phyloP scores from a whole-genome alignment of 2,329 filamentous ascomycete species.

The Aspergillus cejpii region DNA sequence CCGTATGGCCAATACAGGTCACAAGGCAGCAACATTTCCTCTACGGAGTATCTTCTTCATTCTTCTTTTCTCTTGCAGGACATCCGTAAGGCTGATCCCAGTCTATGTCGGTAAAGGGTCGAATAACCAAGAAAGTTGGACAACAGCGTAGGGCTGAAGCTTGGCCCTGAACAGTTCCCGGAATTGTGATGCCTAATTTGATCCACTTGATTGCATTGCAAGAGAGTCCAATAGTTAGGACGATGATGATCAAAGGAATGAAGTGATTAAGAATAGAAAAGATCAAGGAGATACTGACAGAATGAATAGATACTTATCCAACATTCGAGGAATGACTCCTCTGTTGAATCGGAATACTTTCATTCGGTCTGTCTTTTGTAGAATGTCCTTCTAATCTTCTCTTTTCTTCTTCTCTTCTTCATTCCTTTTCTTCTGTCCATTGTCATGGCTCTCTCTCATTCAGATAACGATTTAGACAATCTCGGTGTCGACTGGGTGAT shows the following conservation, averaged over 20 bases:
- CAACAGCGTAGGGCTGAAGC: conserved; percentile 28
- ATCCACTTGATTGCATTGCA: background rate
- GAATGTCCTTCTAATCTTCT: background rate
- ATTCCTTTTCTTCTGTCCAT: conserved; percentile 6
- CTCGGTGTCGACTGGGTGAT: conserved; percentile 84
- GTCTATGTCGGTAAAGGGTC: too few species aligned
- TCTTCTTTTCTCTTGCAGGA: background rate
- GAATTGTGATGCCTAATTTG: conserved; percentile 1
- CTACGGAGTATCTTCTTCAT: background rate
- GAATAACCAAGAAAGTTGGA: background rate
- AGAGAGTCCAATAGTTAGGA: background rate
- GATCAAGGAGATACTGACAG: too few species aligned
- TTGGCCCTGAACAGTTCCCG: conserved; percentile 11
- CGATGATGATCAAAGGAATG: background rate
- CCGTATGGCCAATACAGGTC: too few species aligned
- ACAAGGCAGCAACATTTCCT: conserved; percentile 18
- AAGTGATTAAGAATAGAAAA: too few species aligned
- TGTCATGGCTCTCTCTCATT: conserved; percentile 23
- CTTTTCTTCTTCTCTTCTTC: background rate
- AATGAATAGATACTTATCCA: background rate
- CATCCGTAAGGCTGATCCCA: background rate
- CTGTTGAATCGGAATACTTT: background rate
- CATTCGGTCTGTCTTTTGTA: too few species aligned
- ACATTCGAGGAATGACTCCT: background rate
- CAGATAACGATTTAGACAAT: conserved; percentile 38